A percentile compares a stretch with the other conserved stretches of the same genome.
phyloP scores from a whole-genome alignment of 306 rosid genomes.

The Heteromeles arbutifolia region DNA sequence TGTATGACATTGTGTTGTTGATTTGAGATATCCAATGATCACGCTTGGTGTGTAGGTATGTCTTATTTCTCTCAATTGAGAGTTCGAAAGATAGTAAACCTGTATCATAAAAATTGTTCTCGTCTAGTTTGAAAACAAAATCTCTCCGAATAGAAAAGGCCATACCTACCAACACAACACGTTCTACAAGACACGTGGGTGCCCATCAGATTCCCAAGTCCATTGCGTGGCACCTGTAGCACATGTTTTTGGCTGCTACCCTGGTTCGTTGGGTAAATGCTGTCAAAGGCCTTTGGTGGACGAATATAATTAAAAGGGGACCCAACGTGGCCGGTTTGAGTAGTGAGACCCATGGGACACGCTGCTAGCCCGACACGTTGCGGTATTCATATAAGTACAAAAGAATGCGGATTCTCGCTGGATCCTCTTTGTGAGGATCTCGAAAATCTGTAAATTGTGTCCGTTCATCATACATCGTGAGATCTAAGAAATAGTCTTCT shows the following conservation, averaged over 20 bases:
- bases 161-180: not conserved
- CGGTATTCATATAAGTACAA: not conserved
- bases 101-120: too few relatives aligned
- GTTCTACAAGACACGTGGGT: not conserved
- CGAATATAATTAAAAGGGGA: not conserved
- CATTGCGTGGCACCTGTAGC: not conserved
- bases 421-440: fast-evolving
- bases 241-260: not conserved
- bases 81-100: too few relatives aligned
- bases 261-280: not conserved
- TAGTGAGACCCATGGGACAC: slow-evolving; percentile 1
- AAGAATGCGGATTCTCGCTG: not conserved
- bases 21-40: too few relatives aligned
- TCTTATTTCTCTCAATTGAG: too few relatives aligned
- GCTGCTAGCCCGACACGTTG: slow-evolving; percentile 11
- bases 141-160: not conserved
- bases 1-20: too few relatives aligned
- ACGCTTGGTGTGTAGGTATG: not conserved
- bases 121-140: too few relatives aligned
- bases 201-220: not conserved
- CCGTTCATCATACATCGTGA: fast-evolving
- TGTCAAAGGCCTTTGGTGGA: not conserved
- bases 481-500: too few relatives aligned
- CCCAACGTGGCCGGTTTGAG: not conserved
- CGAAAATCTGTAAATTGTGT: fast-evolving